Conservation (phyloP, 768 basidiomycete species). For the Agaricus sinodeliciosus region DNA sequence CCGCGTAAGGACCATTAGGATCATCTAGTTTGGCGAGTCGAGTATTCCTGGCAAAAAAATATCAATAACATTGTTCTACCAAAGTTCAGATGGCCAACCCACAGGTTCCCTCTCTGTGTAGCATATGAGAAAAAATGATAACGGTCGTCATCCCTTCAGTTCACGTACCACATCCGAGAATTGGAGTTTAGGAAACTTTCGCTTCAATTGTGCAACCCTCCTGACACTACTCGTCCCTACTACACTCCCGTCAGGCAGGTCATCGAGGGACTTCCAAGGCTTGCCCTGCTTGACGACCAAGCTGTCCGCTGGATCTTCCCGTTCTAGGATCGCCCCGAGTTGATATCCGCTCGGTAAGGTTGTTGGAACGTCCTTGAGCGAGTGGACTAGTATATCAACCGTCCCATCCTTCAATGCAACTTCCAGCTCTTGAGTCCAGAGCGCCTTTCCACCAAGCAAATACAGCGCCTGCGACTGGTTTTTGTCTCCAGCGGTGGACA, state of each 20-base stretch:
- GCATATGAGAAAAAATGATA: neutral
- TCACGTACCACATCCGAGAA: conserved; percentile 85
- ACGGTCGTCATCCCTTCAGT: neutral
- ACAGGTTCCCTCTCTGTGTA: conserved; percentile 76
- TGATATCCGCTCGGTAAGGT: conserved; percentile 76
- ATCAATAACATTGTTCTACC: neutral
- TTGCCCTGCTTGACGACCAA: conserved; percentile 76
- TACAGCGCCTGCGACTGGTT: conserved; percentile 86
- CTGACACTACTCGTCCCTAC: conserved; percentile 96
- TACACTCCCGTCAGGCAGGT: conserved; percentile 81
- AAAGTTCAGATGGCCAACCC: conserved; percentile 23
- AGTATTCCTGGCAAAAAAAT: conserved; percentile 55
- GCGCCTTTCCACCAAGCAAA: conserved; percentile 80
- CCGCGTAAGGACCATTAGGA: conserved; percentile 70
- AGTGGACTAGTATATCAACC: conserved; percentile 92
- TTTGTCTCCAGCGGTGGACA: conserved; percentile 76
- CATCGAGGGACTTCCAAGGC: conserved; percentile 64
- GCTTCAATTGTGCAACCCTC: conserved; percentile 83
- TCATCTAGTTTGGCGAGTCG: conserved; percentile 89
- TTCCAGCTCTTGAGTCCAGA: conserved; percentile 98
- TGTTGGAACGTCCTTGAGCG: conserved; percentile 91
- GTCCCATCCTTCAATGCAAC: conserved; percentile 62
- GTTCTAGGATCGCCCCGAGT: conserved; percentile 76
- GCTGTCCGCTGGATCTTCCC: conserved; percentile 87
- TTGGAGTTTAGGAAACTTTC: conserved; percentile 64